A percentile compares a stretch with the other conserved stretches of the same genome.
Evolutionary conservation across 495 filamentous ascomycete species (phyloP).

Genomic region (Chaetomium tenue): DNA sequence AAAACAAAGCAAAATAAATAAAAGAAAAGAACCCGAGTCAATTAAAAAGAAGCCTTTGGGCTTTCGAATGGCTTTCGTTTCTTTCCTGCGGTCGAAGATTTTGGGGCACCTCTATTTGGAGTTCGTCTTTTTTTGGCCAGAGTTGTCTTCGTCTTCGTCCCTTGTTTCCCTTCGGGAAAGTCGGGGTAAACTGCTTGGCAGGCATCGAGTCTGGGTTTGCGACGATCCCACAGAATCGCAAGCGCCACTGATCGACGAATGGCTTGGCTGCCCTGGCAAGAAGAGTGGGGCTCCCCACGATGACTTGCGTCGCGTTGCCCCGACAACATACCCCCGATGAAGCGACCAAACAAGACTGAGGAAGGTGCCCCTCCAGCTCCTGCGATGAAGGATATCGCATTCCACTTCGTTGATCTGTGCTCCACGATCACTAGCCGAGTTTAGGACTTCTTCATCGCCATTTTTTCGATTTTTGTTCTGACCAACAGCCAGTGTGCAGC

Average conservation of each 20-base stretch:
- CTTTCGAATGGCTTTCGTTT: too few relatives aligned
- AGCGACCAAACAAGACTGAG: background rate
- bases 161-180: background rate
- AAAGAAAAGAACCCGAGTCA: too few relatives aligned
- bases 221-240: background rate
- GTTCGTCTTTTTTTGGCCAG: too few relatives aligned
- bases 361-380: constrained; percentile 13
- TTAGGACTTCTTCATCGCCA: background rate
- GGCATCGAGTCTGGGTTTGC: background rate
- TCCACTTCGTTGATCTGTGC: constrained; percentile 10
- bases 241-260: background rate
- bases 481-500: background rate
- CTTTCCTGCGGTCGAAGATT: too few relatives aligned
- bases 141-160: too few relatives aligned
- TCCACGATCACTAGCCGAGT: background rate
- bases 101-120: too few relatives aligned
- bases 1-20: too few relatives aligned
- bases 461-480: background rate
- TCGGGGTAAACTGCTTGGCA: background rate
- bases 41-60: too few relatives aligned
- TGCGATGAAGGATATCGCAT: background rate
- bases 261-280: background rate
- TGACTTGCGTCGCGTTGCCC: constrained; percentile 9
- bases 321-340: background rate
- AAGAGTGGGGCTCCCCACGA: background rate